These are phyloP conservation scores for Fusarium sp. DNA, from an alignment of 2,329 filamentous ascomycete genomes.

Conservation along the genomic window DNA sequence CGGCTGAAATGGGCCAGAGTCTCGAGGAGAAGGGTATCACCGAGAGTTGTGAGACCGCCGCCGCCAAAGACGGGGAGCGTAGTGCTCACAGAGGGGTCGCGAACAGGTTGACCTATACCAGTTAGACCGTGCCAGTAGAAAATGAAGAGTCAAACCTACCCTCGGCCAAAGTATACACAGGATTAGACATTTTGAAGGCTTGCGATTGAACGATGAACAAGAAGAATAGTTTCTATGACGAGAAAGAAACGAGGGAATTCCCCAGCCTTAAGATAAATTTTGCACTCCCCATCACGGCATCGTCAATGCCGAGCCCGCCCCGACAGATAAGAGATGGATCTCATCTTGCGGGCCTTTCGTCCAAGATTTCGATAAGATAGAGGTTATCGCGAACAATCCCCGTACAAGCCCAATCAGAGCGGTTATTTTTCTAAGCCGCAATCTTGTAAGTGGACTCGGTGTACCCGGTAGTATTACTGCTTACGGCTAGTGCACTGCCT, in stretches of 20 bases:
- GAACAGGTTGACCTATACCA: not conserved
- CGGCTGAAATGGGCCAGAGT: constrained; percentile 8
- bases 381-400: not conserved
- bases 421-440: not conserved
- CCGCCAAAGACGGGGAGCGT: constrained; percentile 4
- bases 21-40: constrained; percentile 6
- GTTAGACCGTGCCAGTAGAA: no score
- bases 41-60: constrained; percentile 8
- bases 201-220: not conserved
- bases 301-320: not conserved
- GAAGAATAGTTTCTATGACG: not conserved
- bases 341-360: not conserved
- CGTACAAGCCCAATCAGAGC: not conserved
- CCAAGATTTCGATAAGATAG: constrained; percentile 1
- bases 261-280: not conserved
- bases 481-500: not conserved
- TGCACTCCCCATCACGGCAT: not conserved
- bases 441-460: not conserved
- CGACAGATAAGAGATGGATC: constrained; percentile 4
- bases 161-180: constrained; percentile 7
- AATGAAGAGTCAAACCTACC: no score
- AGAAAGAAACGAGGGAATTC: not conserved
- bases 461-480: not conserved
- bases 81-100: constrained; percentile 14
- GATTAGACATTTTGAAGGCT: not conserved